Base-by-base conservation (phyloP, 169 alveolate species). In the Theileria sp. region DNA sequence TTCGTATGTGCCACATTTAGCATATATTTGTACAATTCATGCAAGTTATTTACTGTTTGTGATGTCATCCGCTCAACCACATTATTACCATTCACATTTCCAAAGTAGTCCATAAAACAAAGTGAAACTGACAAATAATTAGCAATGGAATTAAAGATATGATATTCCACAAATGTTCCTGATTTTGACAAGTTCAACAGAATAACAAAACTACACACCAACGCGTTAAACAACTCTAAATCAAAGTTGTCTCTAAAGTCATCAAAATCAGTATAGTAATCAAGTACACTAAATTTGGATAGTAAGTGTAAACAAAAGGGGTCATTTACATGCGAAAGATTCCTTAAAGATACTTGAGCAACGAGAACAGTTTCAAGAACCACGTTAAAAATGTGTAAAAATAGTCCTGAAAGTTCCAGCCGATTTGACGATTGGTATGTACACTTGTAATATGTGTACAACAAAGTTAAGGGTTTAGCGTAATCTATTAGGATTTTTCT, bases 391-490 rank as follows among this genome's bases (percentile, higher is more conserved):
- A 58, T 58, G 4, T 58, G 67, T 25, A n/a, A 58, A 17, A 58
- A 58, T 25, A 25, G 36, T 19, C 67, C 34, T n/a, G 32, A 25
- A 10, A 58, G 67, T 25, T 58, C 67, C 67, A 58, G 2, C 34
- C 3, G 1, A 6, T 58, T 58, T 8, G 67, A 21, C 1, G 67
- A 58, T 8, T 58, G 36, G 26, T 58, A 25, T 25, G 67, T 58
- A 25, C 67, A 58, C 30, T 66, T 66, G 38, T 66, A 66, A 25
- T 36, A 66, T 8, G 75, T 66, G 58, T 36, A 66, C 51, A 66
- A 19, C 8, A 8, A 64, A 2, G 38, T 25, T 25, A 66, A 54
- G 0, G 25, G 26, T 38, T 66, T 44, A 19, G 75, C 64, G 58
- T 66, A 66, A 19, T 25, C n/a, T 25, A 25, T 0, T 25, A 66